A percentile compares a stretch with the other conserved stretches of the same genome.
These are phyloP conservation scores for Musa troglodytarum DNA, from an alignment of 176 grass and related monocot genomes.

Conservation along the genomic window DNA sequence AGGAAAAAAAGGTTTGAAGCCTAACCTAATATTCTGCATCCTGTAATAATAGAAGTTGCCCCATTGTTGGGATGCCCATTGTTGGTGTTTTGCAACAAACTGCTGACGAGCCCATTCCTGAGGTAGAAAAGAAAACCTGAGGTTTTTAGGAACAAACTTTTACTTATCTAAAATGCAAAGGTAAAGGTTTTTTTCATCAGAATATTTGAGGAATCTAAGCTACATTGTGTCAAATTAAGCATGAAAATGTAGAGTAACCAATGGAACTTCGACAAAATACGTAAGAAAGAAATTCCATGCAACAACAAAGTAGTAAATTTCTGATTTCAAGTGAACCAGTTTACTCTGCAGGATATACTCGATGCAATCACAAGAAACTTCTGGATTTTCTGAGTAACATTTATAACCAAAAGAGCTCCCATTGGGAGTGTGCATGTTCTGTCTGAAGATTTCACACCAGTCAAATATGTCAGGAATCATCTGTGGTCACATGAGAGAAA, in stretches of 20 bases:
- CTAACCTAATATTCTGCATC: slow-evolving; percentile 88
- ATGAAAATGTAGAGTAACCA: neutral
- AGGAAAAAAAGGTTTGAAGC: slow-evolving; percentile 2
- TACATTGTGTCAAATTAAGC: too few species aligned
- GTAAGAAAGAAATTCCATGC: neutral
- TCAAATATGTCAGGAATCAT: too few species aligned
- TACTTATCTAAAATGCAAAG: neutral
- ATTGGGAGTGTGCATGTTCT: too few species aligned
- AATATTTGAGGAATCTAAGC: neutral
- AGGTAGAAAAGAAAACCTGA: neutral
- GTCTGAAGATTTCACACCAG: too few species aligned
- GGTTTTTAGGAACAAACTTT: neutral
- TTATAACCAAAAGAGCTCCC: too few species aligned
- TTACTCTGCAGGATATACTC: too few species aligned
- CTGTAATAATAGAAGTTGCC: slow-evolving; percentile 97
- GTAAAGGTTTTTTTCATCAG: neutral
- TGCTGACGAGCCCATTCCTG: slow-evolving; percentile 92
- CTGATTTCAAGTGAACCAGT: too few species aligned
- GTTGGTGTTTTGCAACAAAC: slow-evolving; percentile 93
- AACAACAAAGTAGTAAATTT: too few species aligned
- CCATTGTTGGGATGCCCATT: slow-evolving; percentile 96
- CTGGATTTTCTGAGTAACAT: too few species aligned
- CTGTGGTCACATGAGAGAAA: too few species aligned
- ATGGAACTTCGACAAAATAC: neutral
- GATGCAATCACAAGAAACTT: too few species aligned